These are phyloP conservation scores for Globisporangium nodosum DNA, from an alignment of 352 stramenopile species.

Conservation along the genomic window DNA sequence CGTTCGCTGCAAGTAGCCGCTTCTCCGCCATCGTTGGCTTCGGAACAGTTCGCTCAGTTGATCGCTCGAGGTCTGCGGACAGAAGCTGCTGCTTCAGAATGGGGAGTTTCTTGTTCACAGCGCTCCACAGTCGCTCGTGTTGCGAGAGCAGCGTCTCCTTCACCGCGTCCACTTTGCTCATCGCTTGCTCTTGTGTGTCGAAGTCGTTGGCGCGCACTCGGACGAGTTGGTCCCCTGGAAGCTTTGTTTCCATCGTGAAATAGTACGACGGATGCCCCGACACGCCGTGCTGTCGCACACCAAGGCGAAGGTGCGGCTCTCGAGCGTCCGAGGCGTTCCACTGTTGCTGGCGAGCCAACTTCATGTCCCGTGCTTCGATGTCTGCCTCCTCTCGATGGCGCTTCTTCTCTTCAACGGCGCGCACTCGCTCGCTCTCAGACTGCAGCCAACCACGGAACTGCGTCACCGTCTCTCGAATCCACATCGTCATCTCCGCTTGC, in stretches of 20 bases:
- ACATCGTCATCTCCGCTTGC: background rate
- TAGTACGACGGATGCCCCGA: conserved; percentile 9
- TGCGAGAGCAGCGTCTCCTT: conserved; percentile 7
- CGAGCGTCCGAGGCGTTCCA: background rate
- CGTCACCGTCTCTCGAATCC: conserved; percentile 13
- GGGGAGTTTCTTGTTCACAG: background rate
- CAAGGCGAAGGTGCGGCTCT: conserved; percentile 10
- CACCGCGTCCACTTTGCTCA: conserved; percentile 8
- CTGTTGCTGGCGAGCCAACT: background rate
- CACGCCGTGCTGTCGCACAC: conserved; percentile 9
- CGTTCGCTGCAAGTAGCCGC: background rate
- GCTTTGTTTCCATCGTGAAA: conserved; percentile 7
- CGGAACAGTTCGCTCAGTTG: background rate
- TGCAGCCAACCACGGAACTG: background rate
- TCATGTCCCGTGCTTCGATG: background rate
- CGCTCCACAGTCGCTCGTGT: conserved; percentile 4
- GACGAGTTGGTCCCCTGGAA: conserved; percentile 10
- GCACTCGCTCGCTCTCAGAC: background rate
- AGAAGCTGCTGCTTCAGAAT: conserved; percentile 4
- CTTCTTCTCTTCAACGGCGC: background rate
- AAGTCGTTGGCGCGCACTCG: conserved; percentile 10
- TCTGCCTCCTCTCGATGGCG: background rate
- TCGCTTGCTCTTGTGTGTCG: conserved; percentile 14
- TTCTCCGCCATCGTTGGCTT: background rate
- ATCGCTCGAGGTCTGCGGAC: conserved; percentile 1